Evolutionary conservation across 148 eudicot genomes (phyloP).

Genomic region (Silene uniflora): DNA sequence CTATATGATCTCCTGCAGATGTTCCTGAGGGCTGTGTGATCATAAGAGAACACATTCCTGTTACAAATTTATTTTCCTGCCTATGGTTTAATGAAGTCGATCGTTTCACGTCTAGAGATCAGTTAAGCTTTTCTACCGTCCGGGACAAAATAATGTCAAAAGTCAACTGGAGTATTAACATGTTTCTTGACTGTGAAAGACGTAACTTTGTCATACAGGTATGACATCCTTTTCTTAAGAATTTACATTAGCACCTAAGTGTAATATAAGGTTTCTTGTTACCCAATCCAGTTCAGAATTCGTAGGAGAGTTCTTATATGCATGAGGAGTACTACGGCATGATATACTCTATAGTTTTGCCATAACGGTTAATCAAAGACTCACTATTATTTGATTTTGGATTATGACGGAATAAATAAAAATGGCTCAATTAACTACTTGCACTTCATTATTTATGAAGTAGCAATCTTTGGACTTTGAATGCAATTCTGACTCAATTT

Average conservation of each 20-base stretch:
- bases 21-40: constrained; percentile 96
- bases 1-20: constrained; percentile 46
- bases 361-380: too few relatives aligned
- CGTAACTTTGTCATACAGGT: constrained; percentile 95
- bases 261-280: too few relatives aligned
- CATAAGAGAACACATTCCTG: constrained; percentile 79
- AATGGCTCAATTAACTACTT: too few relatives aligned
- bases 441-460: too few relatives aligned
- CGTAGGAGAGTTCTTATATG: too few relatives aligned
- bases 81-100: constrained; percentile 97
- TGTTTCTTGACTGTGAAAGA: constrained; percentile 95
- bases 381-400: too few relatives aligned
- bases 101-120: constrained; percentile 94
- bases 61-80: constrained; percentile 84
- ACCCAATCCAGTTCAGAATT: too few relatives aligned
- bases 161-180: constrained; percentile 68
- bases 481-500: too few relatives aligned
- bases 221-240: constrained; percentile 10
- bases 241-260: background rate
- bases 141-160: constrained; percentile 71
- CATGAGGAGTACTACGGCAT: too few relatives aligned
- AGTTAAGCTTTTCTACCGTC: constrained; percentile 85
- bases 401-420: too few relatives aligned
- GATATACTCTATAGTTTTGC: too few relatives aligned
- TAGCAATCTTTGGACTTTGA: too few relatives aligned